phyloP scores from a whole-genome alignment of 2,329 filamentous ascomycete genomes.

The Microascus cirrosus region DNA sequence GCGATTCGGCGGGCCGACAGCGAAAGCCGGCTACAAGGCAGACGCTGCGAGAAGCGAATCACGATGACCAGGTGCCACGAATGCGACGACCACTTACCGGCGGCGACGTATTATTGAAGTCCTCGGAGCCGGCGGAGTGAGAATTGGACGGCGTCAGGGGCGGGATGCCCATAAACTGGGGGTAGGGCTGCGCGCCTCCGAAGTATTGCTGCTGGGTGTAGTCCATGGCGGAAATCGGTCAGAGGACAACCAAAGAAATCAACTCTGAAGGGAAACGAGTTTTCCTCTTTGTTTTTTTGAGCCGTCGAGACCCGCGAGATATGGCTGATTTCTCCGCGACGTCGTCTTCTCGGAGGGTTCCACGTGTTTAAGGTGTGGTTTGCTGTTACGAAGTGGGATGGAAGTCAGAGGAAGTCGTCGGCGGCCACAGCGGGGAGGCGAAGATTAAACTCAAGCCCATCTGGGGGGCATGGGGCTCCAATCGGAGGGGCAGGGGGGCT shows the following conservation, averaged over 20 bases:
- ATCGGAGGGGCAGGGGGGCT: background rate
- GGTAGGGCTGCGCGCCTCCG: constrained; percentile 31
- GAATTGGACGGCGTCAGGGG: constrained; percentile 45
- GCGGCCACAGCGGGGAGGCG: background rate
- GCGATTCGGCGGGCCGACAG: background rate
- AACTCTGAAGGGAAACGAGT: background rate
- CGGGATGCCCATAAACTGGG: constrained; percentile 39
- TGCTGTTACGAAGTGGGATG: background rate
- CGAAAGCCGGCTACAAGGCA: background rate
- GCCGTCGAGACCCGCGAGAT: background rate
- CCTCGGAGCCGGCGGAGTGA: constrained; percentile 41
- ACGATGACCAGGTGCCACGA: background rate
- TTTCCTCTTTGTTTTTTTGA: background rate
- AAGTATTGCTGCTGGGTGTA: constrained; percentile 39
- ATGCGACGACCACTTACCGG: constrained; percentile 30
- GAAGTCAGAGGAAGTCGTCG: background rate
- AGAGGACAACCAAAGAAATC: background rate
- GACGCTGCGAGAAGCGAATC: background rate
- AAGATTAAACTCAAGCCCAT: background rate
- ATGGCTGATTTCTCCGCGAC: background rate
- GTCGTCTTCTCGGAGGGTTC: background rate
- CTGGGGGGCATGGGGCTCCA: background rate
- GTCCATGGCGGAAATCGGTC: constrained; percentile 28
- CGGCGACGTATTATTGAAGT: constrained; percentile 42
- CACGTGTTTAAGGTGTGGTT: background rate